Evolutionary conservation across 352 stramenopile species (phyloP).

Genomic region (Globisporangium abappressorium): DNA sequence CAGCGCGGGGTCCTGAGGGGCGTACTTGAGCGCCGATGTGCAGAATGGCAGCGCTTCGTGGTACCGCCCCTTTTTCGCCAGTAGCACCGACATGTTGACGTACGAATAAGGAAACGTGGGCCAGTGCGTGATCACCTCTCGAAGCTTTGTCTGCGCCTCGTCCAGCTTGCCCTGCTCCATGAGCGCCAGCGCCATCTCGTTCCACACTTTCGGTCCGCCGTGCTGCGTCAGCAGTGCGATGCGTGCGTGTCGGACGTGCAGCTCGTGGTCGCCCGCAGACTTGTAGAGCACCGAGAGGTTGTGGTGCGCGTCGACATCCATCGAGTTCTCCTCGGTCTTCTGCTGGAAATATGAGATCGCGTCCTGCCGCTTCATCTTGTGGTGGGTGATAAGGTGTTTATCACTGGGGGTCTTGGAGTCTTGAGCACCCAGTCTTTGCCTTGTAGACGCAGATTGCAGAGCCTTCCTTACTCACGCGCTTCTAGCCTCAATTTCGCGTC

Average conservation of each 20-base stretch:
- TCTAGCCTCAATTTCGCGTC: not conserved
- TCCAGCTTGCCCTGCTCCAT: conserved; percentile 38
- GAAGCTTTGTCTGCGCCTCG: conserved; percentile 40
- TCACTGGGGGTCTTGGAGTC: not conserved
- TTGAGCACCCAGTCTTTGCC: not conserved
- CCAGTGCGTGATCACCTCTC: conserved; percentile 40
- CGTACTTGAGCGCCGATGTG: conserved; percentile 32
- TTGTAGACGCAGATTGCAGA: not conserved
- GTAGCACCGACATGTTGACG: conserved; percentile 53
- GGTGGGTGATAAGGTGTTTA: not conserved
- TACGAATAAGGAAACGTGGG: conserved; percentile 48
- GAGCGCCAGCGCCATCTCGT: conserved; percentile 57
- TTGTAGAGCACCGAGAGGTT: conserved; percentile 54
- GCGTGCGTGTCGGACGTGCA: conserved; percentile 40
- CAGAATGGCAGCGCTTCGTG: conserved; percentile 39
- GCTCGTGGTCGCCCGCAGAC: conserved; percentile 40
- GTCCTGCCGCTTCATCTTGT: conserved; percentile 41
- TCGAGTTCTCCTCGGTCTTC: conserved; percentile 51
- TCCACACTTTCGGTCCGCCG: conserved; percentile 49
- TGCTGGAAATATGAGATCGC: conserved; percentile 63
- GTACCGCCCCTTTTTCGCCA: conserved; percentile 43
- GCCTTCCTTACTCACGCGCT: not conserved
- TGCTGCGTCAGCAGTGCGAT: conserved; percentile 63
- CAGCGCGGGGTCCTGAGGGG: conserved; percentile 40
- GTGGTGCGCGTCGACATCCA: conserved; percentile 54